Conservation (phyloP, 208 protist genomes). For the Angomonas ambiguus region DNA sequence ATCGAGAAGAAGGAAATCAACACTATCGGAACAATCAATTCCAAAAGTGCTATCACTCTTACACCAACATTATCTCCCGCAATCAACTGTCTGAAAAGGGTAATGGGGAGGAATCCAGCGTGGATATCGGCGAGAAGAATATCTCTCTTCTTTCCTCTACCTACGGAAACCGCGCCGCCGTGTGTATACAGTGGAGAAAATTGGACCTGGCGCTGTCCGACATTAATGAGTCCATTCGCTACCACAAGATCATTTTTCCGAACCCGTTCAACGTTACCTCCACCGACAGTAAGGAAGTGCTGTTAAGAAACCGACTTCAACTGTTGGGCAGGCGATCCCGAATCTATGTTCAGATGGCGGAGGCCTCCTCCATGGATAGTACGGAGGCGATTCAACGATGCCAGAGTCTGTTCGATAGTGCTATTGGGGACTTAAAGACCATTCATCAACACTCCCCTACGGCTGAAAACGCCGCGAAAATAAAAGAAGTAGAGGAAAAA, state of each 20-base stretch:
- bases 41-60: conserved; percentile 1
- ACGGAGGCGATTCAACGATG: conserved; percentile 17
- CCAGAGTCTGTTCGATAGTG: conserved; percentile 38
- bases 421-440: conserved; percentile 46
- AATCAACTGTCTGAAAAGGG: conserved; percentile 26
- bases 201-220: conserved; percentile 41
- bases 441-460: conserved; percentile 39
- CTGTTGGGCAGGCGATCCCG: conserved; percentile 13
- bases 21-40: conserved; percentile 57
- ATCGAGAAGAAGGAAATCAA: conserved; percentile 66
- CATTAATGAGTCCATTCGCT: conserved; percentile 40
- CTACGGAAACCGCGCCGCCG: conserved; percentile 80
- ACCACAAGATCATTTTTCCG: conserved; percentile 54
- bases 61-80: background rate
- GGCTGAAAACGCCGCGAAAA: conserved; percentile 20
- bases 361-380: background rate
- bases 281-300: conserved; percentile 22
- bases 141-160: conserved; percentile 52
- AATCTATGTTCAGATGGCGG: background rate
- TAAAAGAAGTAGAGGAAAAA: conserved; percentile 13
- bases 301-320: background rate
- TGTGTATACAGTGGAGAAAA: conserved; percentile 60
- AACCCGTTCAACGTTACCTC: conserved; percentile 29
- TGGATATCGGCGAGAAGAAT: conserved; percentile 59
- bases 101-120: conserved; percentile 58